phyloP scores from a whole-genome alignment of 352 stramenopile genomes.

The Aphanomyces cochlioides region DNA sequence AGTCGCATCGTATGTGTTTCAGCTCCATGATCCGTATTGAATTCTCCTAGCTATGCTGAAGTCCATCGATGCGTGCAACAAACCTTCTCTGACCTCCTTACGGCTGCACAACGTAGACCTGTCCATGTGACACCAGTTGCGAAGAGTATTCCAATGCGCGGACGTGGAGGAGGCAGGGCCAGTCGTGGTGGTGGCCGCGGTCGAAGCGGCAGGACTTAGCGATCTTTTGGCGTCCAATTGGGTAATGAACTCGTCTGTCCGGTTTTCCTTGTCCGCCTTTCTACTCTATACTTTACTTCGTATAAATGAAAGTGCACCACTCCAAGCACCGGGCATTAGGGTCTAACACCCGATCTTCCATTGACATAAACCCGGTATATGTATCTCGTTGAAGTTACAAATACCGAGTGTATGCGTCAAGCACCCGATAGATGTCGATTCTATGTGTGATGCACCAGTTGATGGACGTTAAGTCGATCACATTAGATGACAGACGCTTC shows the following conservation, averaged over 20 bases:
- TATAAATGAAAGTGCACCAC: neutral
- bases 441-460: neutral
- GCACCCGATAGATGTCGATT: neutral
- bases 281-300: too few relatives aligned
- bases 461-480: neutral
- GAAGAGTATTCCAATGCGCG: neutral
- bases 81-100: constrained; percentile 20
- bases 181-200: constrained; percentile 17
- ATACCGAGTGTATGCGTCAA: neutral
- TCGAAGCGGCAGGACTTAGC: neutral
- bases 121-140: constrained; percentile 1
- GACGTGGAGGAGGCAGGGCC: neutral
- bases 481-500: constrained; percentile 87
- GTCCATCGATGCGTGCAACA: constrained; percentile 27
- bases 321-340: neutral
- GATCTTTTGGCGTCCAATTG: too few relatives aligned
- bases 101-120: constrained; percentile 20
- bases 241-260: too few relatives aligned
- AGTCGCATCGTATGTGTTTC: constrained; percentile 64
- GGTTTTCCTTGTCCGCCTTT: too few relatives aligned
- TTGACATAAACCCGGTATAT: neutral
- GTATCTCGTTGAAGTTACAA: neutral
- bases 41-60: constrained; percentile 23
- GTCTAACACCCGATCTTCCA: neutral
- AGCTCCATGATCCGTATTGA: neutral